phyloP scores from a whole-genome alignment of 352 stramenopile species.

The Phytophthora syringae region DNA sequence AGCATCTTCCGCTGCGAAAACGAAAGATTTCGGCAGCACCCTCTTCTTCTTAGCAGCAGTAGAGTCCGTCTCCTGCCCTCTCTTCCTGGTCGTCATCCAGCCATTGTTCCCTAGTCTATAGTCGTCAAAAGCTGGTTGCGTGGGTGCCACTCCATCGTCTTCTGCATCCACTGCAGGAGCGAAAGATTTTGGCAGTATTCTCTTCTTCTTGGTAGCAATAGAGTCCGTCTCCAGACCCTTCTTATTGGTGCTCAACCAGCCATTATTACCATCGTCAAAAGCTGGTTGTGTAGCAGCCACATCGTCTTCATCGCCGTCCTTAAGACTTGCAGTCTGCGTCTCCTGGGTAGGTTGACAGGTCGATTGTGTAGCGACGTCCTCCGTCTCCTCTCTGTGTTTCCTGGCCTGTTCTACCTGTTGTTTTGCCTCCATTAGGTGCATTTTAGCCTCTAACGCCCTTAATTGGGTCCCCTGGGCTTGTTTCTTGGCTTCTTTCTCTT shows the following conservation, averaged over 20 bases:
- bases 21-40: conserved; percentile 35
- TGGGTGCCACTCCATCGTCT: too few relatives aligned
- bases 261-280: conserved; percentile 13
- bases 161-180: too few relatives aligned
- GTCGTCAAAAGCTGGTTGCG: not conserved
- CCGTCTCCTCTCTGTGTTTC: conserved; percentile 12
- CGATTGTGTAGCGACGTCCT: conserved; percentile 8
- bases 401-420: conserved; percentile 32
- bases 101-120: not conserved
- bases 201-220: too few relatives aligned
- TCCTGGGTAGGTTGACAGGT: conserved; percentile 20
- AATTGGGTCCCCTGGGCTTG: conserved; percentile 25
- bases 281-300: conserved; percentile 33
- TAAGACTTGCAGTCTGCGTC: not conserved
- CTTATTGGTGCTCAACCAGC: too few relatives aligned
- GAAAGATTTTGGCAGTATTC: too few relatives aligned
- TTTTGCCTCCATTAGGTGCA: conserved; percentile 27
- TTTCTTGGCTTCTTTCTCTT: conserved; percentile 22
- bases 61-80: conserved; percentile 16
- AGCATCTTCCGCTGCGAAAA: conserved; percentile 15
- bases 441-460: conserved; percentile 22
- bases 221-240: too few relatives aligned
- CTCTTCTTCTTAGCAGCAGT: conserved; percentile 29
- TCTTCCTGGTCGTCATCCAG: conserved; percentile 29
- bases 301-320: conserved; percentile 28